These are phyloP conservation scores for Lantana camara DNA, from an alignment of 257 asterid species.

Conservation along the genomic window DNA sequence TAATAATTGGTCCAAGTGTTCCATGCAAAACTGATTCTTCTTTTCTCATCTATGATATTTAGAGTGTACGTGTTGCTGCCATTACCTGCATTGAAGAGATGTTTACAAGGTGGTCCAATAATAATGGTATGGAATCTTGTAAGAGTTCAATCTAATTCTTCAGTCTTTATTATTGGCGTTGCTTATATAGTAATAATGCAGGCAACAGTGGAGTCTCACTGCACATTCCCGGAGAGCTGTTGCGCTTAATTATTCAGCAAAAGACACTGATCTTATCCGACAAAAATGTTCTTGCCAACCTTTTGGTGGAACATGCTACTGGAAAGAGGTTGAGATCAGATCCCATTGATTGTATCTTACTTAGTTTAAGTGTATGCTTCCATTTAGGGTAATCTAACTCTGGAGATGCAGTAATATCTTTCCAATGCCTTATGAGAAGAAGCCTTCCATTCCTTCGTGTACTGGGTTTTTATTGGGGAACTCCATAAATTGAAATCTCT, in stretches of 20 bases:
- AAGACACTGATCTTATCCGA: conserved; percentile 81
- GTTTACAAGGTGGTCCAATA: conserved; percentile 43
- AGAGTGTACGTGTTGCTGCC: conserved; percentile 76
- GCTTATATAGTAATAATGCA: conserved; percentile 42
- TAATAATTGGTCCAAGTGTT: neutral
- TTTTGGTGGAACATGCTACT: conserved; percentile 57
- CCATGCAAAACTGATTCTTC: conserved; percentile 15
- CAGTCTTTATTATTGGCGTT: conserved; percentile 1
- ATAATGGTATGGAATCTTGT: conserved; percentile 47
- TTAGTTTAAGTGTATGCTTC: neutral
- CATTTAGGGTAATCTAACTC: conserved; percentile 6
- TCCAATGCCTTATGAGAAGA: neutral
- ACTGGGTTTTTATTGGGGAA: neutral
- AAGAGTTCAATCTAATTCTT: neutral
- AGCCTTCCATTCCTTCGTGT: neutral
- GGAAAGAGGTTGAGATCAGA: conserved; percentile 57
- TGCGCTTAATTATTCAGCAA: conserved; percentile 63
- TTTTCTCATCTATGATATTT: conserved; percentile 9
- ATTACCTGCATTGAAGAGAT: conserved; percentile 73
- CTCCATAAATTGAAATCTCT: neutral
- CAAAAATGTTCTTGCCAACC: conserved; percentile 56
- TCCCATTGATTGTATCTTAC: conserved; percentile 12
- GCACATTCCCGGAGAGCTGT: conserved; percentile 72
- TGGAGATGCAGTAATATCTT: conserved; percentile 12
- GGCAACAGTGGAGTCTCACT: conserved; percentile 47